phyloP scores from a whole-genome alignment of 805 yeast genomes.

The Yarrowia yakushimensis region DNA sequence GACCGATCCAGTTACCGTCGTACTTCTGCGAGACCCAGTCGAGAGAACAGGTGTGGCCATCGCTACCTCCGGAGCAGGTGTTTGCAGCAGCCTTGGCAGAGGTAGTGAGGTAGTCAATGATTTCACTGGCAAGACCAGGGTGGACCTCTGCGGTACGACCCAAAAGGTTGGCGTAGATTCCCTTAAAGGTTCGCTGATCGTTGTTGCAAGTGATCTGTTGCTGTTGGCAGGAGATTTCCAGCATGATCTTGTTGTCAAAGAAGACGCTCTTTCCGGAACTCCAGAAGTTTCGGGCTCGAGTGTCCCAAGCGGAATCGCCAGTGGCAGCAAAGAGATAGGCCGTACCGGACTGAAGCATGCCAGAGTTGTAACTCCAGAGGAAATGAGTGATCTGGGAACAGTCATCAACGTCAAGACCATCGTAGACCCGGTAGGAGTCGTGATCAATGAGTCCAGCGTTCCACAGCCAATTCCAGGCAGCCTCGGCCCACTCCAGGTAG shows the following conservation, averaged over 20 bases:
- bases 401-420: conserved; percentile 58
- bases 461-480: conserved; percentile 68
- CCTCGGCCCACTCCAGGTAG: conserved; percentile 67
- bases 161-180: conserved; percentile 60
- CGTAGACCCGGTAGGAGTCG: conserved; percentile 49
- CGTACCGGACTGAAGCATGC: conserved; percentile 61
- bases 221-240: conserved; percentile 69
- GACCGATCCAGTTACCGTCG: conserved; percentile 58
- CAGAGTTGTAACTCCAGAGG: conserved; percentile 76
- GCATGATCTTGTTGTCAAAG: conserved; percentile 54
- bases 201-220: conserved; percentile 53
- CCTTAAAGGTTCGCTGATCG: conserved; percentile 74
- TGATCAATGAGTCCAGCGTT: conserved; percentile 47
- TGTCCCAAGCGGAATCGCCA: conserved; percentile 55
- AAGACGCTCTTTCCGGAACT: conserved; percentile 44
- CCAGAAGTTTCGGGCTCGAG: conserved; percentile 50
- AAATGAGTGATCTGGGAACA: conserved; percentile 51
- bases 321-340: conserved; percentile 67
- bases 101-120: conserved; percentile 46
- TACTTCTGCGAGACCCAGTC: conserved; percentile 53
- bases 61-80: conserved; percentile 77
- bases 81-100: conserved; percentile 70
- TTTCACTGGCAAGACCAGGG: conserved; percentile 49
- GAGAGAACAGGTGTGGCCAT: conserved; percentile 77
- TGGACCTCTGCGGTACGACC: conserved; percentile 61